Base-by-base conservation (phyloP, 176 grass and related monocot genomes). In the Pontederia paniculata region DNA sequence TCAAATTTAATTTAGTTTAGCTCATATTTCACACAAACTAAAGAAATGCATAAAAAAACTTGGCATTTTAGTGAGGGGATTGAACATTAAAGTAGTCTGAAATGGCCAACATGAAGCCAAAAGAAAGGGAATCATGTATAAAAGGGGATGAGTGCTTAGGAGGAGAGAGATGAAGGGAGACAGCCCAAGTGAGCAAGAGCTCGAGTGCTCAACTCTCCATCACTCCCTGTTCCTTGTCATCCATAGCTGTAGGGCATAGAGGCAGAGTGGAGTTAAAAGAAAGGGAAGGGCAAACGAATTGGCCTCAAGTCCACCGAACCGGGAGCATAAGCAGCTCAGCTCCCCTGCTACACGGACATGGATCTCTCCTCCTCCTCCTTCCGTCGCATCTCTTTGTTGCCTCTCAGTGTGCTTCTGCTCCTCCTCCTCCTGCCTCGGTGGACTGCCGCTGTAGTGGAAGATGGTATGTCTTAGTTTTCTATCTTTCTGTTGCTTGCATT, bases 61-160 rank as follows among this genome's bases (percentile, higher is more conserved):
- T 37, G 5, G 28, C 7, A 37, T 6, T 37, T 37, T n/a, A n/a
- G n/a, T n/a, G n/a, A n/a, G n/a, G n/a, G n/a, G n/a, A n/a, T 37
- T 15, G 22, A 54, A 55, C 21, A 12, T 50, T 69, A 74, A 50
- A 75, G 52, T 62, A 72, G 8, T 11, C n/a, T 10, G 1, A 66
- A n/a, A 60, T 69, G 68, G 65, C 65, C 57, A 77, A 72, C 77
- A 77, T 76, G 76, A 75, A 48, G 82, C 69, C 87, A 82, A 88
- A 88, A 75, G 68, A 75, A 84, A 91, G 65, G 75, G 87, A 75
- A 98, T 98, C 83, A 6, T 37, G 57, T 44, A 76, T 88, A 80
- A 84, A 90, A 84, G 75, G 46, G 80, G 81, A 65, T 1, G 28
- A 6, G 28, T 37, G 28, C 28, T 37, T 37, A 37, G 3, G 28